Conservation (phyloP, 345 rosid genomes). For the Salix viminalis region DNA sequence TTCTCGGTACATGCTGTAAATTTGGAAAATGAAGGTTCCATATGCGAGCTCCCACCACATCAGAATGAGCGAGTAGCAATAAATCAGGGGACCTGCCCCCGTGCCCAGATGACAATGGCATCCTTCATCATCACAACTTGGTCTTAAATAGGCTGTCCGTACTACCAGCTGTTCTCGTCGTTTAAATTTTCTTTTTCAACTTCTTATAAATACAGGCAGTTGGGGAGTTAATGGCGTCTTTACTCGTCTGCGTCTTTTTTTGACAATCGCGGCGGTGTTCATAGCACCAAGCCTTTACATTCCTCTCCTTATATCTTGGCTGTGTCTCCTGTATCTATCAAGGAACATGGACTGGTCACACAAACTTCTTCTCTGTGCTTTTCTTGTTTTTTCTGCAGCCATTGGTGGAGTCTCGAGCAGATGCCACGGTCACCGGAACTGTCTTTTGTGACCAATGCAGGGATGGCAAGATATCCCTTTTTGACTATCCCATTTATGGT, state of each 20-base stretch:
- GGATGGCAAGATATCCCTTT: slow-evolving; percentile 65
- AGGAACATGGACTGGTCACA: slow-evolving; percentile 40
- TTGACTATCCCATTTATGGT: slow-evolving; percentile 78
- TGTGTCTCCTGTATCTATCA: background rate
- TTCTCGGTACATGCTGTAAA: background rate
- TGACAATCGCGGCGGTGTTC: slow-evolving; percentile 3
- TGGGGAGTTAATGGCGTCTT: slow-evolving; percentile 41
- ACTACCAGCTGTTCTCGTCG: background rate
- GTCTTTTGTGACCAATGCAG: slow-evolving; percentile 94
- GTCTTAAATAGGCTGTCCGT: slow-evolving; percentile 6
- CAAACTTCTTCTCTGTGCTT: slow-evolving; percentile 31
- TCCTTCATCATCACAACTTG: background rate
- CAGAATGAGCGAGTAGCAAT: background rate
- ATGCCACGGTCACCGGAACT: slow-evolving; percentile 59
- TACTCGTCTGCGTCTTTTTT: slow-evolving; percentile 2
- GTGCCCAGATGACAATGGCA: background rate
- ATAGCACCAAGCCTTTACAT: background rate
- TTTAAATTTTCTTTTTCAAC: background rate
- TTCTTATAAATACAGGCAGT: slow-evolving; percentile 48
- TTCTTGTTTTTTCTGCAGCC: slow-evolving; percentile 48
- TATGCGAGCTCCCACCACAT: no score
- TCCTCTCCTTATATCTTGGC: background rate
- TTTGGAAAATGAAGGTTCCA: no score
- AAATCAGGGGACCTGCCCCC: background rate
- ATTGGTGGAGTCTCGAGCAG: slow-evolving; percentile 43